phyloP scores from a whole-genome alignment of 495 filamentous ascomycete genomes.

The Xylaria curta region DNA sequence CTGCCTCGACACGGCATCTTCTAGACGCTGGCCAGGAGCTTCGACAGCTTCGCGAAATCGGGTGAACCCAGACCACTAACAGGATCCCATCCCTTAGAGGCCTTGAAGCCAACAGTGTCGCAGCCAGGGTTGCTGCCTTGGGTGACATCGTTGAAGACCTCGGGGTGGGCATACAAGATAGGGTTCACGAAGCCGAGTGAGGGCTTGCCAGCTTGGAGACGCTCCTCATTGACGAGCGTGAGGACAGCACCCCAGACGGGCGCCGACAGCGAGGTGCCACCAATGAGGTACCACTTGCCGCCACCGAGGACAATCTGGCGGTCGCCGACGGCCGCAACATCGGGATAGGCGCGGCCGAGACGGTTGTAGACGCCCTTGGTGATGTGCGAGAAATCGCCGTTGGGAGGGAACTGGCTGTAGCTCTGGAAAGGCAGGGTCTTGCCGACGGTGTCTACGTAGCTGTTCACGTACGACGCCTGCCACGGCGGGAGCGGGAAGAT shows the following conservation, averaged over 20 bases:
- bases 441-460: slow-evolving; percentile 59
- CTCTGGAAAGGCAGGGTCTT: slow-evolving; percentile 24
- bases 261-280: slow-evolving; percentile 65
- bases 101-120: slow-evolving; percentile 60
- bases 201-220: slow-evolving; percentile 60
- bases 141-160: slow-evolving; percentile 67
- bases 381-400: slow-evolving; percentile 47
- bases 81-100: slow-evolving; percentile 66
- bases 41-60: slow-evolving; percentile 25
- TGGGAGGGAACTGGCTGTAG: slow-evolving; percentile 30
- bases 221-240: slow-evolving; percentile 68
- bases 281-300: slow-evolving; percentile 49
- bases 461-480: slow-evolving; percentile 59
- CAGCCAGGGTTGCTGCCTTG: slow-evolving; percentile 67
- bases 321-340: slow-evolving; percentile 70
- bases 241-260: slow-evolving; percentile 65
- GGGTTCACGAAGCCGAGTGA: slow-evolving; percentile 58
- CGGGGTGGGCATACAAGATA: slow-evolving; percentile 67
- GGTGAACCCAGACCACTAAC: slow-evolving; percentile 63
- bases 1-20: background rate
- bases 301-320: slow-evolving; percentile 57
- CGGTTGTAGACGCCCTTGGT: slow-evolving; percentile 55
- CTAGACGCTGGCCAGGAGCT: slow-evolving; percentile 20
- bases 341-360: slow-evolving; percentile 67
- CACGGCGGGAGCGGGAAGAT: slow-evolving; percentile 66